Percentiles rank a stretch among this genome's conserved stretches.
Conservation (phyloP, 2,329 filamentous ascomycete species). For the Epichloe gansuensis region DNA sequence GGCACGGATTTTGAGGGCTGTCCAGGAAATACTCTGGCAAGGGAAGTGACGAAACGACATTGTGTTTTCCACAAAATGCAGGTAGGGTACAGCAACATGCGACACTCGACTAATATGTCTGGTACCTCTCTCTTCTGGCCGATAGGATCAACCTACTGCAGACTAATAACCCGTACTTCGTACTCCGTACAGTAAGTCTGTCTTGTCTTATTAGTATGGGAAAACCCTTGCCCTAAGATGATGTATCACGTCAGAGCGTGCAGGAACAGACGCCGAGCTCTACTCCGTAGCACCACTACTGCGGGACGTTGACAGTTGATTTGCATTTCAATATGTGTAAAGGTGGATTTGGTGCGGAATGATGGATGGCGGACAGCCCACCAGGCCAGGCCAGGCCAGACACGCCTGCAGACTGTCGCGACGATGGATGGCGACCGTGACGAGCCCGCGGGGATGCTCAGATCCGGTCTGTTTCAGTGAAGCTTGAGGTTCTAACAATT, state of each 20-base stretch:
- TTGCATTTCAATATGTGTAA: too few species aligned
- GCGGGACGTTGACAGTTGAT: too few species aligned
- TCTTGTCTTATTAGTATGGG: background rate
- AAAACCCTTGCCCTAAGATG: background rate
- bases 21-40: background rate
- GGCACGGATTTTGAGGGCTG: background rate
- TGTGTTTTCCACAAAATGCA: background rate
- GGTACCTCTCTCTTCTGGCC: background rate
- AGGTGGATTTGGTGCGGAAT: too few species aligned
- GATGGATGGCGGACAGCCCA: too few species aligned
- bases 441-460: background rate
- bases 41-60: background rate
- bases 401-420: background rate
- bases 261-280: background rate
- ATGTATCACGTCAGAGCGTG: background rate
- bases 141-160: too few species aligned
- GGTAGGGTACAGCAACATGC: background rate
- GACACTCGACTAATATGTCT: background rate
- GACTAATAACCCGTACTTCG: too few species aligned
- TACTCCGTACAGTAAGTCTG: too few species aligned
- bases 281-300: background rate
- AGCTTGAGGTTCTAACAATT: background rate
- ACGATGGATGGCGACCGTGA: background rate
- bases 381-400: background rate
- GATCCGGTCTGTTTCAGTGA: conserved; percentile 1